Evolutionary conservation across 805 yeast genomes (phyloP).

Genomic region (Brettanomyces nanus): DNA sequence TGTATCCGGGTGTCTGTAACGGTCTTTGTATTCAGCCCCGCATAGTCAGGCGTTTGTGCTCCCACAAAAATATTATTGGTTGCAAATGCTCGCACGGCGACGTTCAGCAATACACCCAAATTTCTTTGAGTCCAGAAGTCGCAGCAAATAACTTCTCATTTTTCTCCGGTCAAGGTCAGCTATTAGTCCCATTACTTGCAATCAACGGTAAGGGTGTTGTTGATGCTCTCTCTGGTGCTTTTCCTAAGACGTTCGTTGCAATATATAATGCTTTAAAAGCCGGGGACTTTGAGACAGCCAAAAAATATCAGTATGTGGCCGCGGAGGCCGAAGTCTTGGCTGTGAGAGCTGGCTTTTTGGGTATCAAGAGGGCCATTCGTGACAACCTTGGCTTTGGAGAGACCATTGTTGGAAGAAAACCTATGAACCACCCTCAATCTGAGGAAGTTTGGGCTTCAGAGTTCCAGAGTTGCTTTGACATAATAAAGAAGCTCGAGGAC

Average conservation of each 20-base stretch:
- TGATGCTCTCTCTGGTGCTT: neutral
- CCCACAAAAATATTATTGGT: neutral
- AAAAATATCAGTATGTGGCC: neutral
- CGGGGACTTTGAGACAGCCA: neutral
- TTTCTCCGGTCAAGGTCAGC: neutral
- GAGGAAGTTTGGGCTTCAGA: neutral
- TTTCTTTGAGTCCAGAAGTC: neutral
- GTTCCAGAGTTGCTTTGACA: neutral
- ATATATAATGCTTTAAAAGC: neutral
- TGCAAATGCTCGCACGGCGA: neutral
- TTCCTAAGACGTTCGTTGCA: neutral
- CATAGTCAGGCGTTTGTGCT: neutral
- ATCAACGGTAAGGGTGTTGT: neutral
- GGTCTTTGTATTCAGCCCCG: neutral
- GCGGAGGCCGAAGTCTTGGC: neutral
- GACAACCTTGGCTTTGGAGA: neutral
- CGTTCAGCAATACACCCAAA: neutral
- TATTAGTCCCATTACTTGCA: neutral
- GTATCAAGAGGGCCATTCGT: neutral
- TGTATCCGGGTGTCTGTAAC: neutral
- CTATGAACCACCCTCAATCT: neutral
- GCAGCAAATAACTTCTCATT: neutral
- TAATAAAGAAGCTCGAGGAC: neutral
- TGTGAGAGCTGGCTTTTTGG: neutral
- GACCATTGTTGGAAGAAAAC: neutral